Evolutionary conservation across 2,329 filamentous ascomycete genomes (phyloP), one percentile per base, ranked within the genome.

Genomic region (Xylariaceae sp.): DNA sequence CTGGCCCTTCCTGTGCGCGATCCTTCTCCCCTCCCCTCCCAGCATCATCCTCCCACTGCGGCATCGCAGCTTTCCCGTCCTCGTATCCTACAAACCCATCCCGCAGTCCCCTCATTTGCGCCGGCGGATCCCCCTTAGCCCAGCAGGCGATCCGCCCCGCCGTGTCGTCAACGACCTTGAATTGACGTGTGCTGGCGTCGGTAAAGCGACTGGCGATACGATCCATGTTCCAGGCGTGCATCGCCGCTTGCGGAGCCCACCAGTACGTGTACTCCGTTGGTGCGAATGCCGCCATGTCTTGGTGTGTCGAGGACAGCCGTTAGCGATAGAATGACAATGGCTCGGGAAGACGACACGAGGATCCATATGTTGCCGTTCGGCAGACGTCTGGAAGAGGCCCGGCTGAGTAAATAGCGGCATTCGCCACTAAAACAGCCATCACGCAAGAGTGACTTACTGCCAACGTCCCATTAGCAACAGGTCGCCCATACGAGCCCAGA

Each of bases 211-310:
- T 42, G 4, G 38, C 47, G 38, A 58, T 54, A 22, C 56, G 55
- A 18, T 40, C 38, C 28, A 40, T 37, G 38, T 52, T 50, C 57
- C 57, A 62, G 12, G 42, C 34, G 30, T 43, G 45, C 57, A 62
- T 60, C 4, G 34, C 36, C 19, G 37, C 32, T 9, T 39, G 7
- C 18, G 50, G 45, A 8, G 51, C 45, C 58, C 57, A 60, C 56
- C 56, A 62, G 48, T 56, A 59, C 7, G 47, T 53, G 45, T 55
- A 55, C 12, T 51, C 46, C 19, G 54, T 44, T 34, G 38, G 35
- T 9, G 34, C 34, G 51, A 59, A 62, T 19, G 58, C 58, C 11
- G 46, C 44, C 38, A 55, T 50, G 42, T 56, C 55, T 58, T 28
- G 30, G 24, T 17, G 22, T 24, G 7, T 28, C 12, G 31, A 15